Evolutionary conservation across 257 asterid species (phyloP), one percentile per base, ranked within the genome.

Genomic region (Nicotiana benthamiana): DNA sequence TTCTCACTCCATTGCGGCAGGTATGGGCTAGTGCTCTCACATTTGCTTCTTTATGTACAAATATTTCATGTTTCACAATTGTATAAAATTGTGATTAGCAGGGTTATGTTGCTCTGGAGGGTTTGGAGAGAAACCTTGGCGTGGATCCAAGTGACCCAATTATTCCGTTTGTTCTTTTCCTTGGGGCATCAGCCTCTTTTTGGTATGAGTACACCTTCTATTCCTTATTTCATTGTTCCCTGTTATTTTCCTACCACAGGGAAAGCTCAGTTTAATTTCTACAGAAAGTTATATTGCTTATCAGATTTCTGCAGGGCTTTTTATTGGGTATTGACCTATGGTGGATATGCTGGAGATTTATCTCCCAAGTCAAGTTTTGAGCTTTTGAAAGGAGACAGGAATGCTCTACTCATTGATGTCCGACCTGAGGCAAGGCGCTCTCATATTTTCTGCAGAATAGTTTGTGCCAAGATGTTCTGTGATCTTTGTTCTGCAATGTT

Each of bases 271-370:
- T 74, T 77, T 61, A 83, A 79, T n/a, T 18, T 68, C 60, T 85
- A 86, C 85, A 87, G 89, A 81, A 87, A 89, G 79, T 94, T 92
- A 92, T 90, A 91, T 87, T 90, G 88, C 68, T 86, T 89, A 93
- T 93, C 97, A 93, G 97, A 93, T 95, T 84, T 90, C 80, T 95
- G 97, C 94, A 95, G 99, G 99, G 92, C 89, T 86, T 92, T 93
- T 85, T 95, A 89, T 85, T 88, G 94, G 92, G 85, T 83, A 86
- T 87, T 85, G 43, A 91, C 85, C 15, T 90, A 93, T 84, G 84
- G 97, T 85, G 99, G 98, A 89, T 95, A 93, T 84, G 92, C 98
- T 79, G 99, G 98, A 83, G 95, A 93, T 86, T 78, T 95, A 85
- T 90, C 97, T 83, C 92, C 99, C 6, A 36, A 89, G 82, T 60